Conservation (phyloP, 2,329 filamentous ascomycete species). For the Penicillium glabrum region DNA sequence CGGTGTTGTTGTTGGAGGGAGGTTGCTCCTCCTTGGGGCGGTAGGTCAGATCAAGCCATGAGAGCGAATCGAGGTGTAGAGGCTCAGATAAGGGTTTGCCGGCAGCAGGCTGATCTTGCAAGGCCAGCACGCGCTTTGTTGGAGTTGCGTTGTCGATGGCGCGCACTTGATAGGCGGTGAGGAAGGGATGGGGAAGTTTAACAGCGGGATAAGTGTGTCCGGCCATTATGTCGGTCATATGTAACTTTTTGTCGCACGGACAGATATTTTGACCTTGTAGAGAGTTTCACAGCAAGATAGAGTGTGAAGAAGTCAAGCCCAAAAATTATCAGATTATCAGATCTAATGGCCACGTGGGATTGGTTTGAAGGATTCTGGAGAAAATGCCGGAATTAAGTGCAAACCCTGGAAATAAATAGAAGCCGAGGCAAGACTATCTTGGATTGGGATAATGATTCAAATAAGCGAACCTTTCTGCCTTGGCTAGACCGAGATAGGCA, state of each 20-base stretch:
- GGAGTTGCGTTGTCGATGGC: conserved; percentile 27
- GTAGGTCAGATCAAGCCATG: conserved; percentile 38
- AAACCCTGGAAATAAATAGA: not conserved
- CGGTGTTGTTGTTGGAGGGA: conserved; percentile 25
- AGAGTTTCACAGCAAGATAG: not conserved
- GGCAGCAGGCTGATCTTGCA: conserved; percentile 31
- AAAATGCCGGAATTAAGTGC: not conserved
- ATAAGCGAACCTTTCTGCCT: not conserved
- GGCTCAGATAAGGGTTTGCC: conserved; percentile 36
- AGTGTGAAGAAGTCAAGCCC: not conserved
- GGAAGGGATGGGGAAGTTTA: conserved; percentile 49
- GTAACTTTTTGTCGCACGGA: not conserved
- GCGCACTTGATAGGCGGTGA: conserved; percentile 45
- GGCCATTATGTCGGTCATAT: not conserved
- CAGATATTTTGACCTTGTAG: not conserved
- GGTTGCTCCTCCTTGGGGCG: conserved; percentile 16
- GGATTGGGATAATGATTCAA: not conserved
- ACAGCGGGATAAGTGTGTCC: conserved; percentile 34
- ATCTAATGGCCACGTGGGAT: not conserved
- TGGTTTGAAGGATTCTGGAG: not conserved
- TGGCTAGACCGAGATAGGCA: not conserved
- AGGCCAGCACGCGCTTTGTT: conserved; percentile 29
- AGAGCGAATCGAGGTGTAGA: conserved; percentile 40
- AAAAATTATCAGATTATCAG: not conserved
- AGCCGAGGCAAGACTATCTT: not conserved